These are phyloP conservation scores for Solanum chiquidenum DNA, from an alignment of 257 asterid species.

Conservation along the genomic window DNA sequence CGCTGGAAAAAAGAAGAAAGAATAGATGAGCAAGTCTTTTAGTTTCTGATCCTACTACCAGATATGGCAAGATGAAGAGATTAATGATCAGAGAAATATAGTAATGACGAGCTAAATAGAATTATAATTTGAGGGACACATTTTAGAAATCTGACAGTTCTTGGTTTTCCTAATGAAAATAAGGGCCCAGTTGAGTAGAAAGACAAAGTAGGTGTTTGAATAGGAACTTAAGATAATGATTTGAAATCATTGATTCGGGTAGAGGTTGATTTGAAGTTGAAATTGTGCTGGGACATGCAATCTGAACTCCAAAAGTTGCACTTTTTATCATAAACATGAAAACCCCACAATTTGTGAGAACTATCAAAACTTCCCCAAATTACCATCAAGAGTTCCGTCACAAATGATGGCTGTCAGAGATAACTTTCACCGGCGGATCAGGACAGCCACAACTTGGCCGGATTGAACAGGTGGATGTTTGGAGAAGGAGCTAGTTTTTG, in stretches of 20 bases:
- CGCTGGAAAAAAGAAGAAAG: slow-evolving; percentile 38
- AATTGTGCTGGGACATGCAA: not conserved
- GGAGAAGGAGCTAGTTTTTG: not conserved
- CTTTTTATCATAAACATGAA: not conserved
- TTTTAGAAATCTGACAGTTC: not conserved
- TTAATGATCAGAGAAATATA: not conserved
- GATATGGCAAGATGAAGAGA: not conserved
- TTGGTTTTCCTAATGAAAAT: not conserved
- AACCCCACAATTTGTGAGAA: not conserved
- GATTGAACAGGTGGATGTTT: not conserved
- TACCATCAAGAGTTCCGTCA: not conserved
- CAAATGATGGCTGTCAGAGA: not conserved
- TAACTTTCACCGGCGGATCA: not conserved
- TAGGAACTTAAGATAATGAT: not conserved
- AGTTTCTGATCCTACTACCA: not conserved
- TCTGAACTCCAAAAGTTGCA: not conserved
- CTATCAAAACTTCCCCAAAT: not conserved
- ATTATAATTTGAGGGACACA: not conserved
- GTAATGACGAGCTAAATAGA: not conserved
- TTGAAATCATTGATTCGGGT: not conserved
- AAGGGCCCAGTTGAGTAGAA: not conserved
- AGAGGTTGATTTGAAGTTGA: not conserved
- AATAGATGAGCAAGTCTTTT: not conserved
- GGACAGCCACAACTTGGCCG: not conserved
- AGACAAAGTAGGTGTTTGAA: not conserved